Evolutionary conservation across 208 protist species (phyloP), one percentile per base, ranked within the genome.

Genomic region (Acanthamoeba sp.): DNA sequence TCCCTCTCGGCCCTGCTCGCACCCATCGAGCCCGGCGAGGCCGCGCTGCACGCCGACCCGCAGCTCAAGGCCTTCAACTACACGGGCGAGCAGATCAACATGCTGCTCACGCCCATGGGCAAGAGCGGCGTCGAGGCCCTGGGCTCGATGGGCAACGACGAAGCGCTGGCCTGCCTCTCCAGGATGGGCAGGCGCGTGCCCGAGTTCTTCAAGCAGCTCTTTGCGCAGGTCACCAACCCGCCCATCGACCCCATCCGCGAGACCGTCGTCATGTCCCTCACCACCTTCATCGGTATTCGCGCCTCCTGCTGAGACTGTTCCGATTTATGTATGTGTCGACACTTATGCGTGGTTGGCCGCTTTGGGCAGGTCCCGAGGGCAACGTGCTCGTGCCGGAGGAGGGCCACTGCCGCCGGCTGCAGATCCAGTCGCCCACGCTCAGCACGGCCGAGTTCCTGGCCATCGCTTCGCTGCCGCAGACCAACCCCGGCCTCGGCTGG

Each of bases 171-270:
- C 5, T 96, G 59, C 73, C 94, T 98, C 18, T 98, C 96, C 10
- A 64, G 91, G 22, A 64, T 82, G 22, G 97, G 97, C 20, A 76
- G 95, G 29, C 48, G 97, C n/a, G 78, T 97, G 20, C 98, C 95
- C 93, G 98, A 98, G 62, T 98, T 98, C 95, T 98, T 98, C 94
- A 97, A 98, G 94, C 98, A 98, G 88, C 85, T 97, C 36, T 97
- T 97, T 78, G 96, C 96, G 62, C 97, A 98, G 94, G 97, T 98
- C 29, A 98, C 98, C 22, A 98, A 98, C 94, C 98, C 98, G 32
- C 97, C 98, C 34, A 98, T 98, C 93, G 98, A 98, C 80, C 97
- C 98, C 34, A 96, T 98, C 69, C 95, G 97, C n/a, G 97, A 98
- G 95, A 85, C 62, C 12, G 32, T 95, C 20, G 66, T 95, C 34